Percentiles rank a stretch among this genome's conserved stretches.
phyloP scores from a whole-genome alignment of 306 rosid genomes.

The Leucaena leucocephala region DNA sequence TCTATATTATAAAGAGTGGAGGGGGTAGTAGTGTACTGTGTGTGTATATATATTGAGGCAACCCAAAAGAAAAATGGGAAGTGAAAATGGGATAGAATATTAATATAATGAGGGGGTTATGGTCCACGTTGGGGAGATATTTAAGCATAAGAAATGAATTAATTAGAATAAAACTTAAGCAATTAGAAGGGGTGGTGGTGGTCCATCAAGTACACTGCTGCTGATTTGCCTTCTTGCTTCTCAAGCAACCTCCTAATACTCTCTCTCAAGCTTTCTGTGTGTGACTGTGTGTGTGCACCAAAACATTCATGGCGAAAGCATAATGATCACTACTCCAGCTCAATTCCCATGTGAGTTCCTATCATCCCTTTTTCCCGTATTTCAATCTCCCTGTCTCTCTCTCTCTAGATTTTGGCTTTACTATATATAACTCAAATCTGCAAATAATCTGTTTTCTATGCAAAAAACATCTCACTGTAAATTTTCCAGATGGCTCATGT shows the following conservation, averaged over 20 bases:
- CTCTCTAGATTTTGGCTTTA: constrained; percentile 24
- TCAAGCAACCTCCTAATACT: constrained; percentile 73
- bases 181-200: constrained; percentile 75
- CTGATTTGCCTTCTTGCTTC: constrained; percentile 86
- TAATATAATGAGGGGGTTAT: constrained; percentile 36
- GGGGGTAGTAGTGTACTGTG: no score
- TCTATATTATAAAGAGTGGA: no score
- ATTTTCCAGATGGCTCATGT: constrained; percentile 37
- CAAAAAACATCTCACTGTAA: constrained; percentile 31
- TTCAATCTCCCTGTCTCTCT: constrained; percentile 35
- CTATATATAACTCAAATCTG: constrained; percentile 17
- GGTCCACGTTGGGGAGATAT: constrained; percentile 45
- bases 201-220: constrained; percentile 82
- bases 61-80: neutral
- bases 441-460: constrained; percentile 31
- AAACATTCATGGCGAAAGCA: constrained; percentile 90
- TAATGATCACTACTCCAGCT: constrained; percentile 82
- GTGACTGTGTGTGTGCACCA: neutral
- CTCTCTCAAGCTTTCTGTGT: constrained; percentile 39
- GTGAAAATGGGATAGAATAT: neutral
- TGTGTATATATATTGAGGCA: neutral
- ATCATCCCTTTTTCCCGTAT: constrained; percentile 52
- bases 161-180: constrained; percentile 1
- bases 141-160: neutral
- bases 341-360: constrained; percentile 78